Percentiles rank a stretch among this genome's conserved stretches.
These are phyloP conservation scores for Blastocystis sp. DNA, from an alignment of 352 stramenopile species.

Conservation along the genomic window DNA sequence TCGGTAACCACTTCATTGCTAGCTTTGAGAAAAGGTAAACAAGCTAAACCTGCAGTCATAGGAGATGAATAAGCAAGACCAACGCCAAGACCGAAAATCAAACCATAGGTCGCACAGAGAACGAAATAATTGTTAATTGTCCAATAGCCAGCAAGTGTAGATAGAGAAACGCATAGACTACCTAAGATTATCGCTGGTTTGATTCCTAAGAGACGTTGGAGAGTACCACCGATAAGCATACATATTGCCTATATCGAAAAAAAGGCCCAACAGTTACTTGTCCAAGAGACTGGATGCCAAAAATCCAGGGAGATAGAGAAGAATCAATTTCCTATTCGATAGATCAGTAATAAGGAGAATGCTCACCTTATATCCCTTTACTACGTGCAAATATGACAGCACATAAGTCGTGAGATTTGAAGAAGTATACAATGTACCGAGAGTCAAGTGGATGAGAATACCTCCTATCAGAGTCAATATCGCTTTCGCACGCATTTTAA, in stretches of 20 bases:
- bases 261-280: neutral
- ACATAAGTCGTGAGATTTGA: conserved; percentile 56
- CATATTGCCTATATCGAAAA: conserved; percentile 2
- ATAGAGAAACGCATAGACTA: neutral
- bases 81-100: conserved; percentile 48
- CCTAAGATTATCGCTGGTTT: neutral
- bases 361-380: neutral
- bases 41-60: conserved; percentile 3
- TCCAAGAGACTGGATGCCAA: conserved; percentile 32
- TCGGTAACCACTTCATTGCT: conserved; percentile 60
- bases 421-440: conserved; percentile 54
- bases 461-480: conserved; percentile 47
- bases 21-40: neutral
- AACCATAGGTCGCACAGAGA: conserved; percentile 5
- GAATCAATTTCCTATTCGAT: conserved; percentile 8
- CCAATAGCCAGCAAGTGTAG: conserved; percentile 33
- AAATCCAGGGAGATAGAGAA: conserved; percentile 31
- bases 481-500: conserved; percentile 38
- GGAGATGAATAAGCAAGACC: conserved; percentile 56
- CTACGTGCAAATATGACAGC: conserved; percentile 47
- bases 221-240: conserved; percentile 10
- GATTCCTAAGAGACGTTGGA: conserved; percentile 17
- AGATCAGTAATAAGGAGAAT: neutral
- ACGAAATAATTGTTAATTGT: conserved; percentile 48
- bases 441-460: conserved; percentile 55